Evolutionary conservation across 768 basidiomycete species (phyloP).

Genomic region (Pleurotus platypus): DNA sequence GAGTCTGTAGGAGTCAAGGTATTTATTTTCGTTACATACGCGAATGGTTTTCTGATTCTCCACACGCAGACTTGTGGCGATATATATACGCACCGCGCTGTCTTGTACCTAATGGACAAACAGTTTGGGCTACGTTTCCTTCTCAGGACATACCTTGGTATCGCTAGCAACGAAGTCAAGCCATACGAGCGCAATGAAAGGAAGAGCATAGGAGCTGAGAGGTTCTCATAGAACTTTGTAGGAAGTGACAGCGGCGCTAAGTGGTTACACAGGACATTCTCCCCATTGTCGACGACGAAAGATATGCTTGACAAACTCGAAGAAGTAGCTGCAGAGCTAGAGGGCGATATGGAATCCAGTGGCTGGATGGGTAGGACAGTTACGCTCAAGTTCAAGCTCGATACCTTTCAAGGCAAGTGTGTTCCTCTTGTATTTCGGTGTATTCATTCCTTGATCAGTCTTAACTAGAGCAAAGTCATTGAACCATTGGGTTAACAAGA

Average conservation of each 20-base stretch:
- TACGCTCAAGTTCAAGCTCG: conserved; percentile 90
- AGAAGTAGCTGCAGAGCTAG: conserved; percentile 78
- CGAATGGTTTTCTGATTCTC: conserved; percentile 1
- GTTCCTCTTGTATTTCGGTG: neutral
- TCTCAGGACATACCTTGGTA: conserved; percentile 78
- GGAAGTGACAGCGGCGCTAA: too few relatives aligned
- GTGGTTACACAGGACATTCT: conserved; percentile 60
- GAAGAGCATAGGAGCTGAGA: conserved; percentile 91
- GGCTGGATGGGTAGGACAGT: conserved; percentile 89
- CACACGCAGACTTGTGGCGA: conserved; percentile 79
- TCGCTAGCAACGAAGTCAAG: conserved; percentile 79
- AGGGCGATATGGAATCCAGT: conserved; percentile 69
- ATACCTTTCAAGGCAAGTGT: conserved; percentile 74
- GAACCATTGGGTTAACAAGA: conserved; percentile 71
- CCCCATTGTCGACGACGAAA: conserved; percentile 57
- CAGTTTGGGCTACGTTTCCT: conserved; percentile 78
- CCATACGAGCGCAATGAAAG: conserved; percentile 75
- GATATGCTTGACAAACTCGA: conserved; percentile 75
- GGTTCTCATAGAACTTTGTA: conserved; percentile 34
- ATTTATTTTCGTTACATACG: conserved; percentile 4
- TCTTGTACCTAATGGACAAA: conserved; percentile 80
- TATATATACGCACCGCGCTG: conserved; percentile 71
- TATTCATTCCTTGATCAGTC: conserved; percentile 31
- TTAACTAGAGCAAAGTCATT: conserved; percentile 84
- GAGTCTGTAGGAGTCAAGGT: conserved; percentile 88